Evolutionary conservation across 2,329 filamentous ascomycete genomes (phyloP), one percentile per base, ranked within the genome.

Genomic region (Aspergillus sp.): DNA sequence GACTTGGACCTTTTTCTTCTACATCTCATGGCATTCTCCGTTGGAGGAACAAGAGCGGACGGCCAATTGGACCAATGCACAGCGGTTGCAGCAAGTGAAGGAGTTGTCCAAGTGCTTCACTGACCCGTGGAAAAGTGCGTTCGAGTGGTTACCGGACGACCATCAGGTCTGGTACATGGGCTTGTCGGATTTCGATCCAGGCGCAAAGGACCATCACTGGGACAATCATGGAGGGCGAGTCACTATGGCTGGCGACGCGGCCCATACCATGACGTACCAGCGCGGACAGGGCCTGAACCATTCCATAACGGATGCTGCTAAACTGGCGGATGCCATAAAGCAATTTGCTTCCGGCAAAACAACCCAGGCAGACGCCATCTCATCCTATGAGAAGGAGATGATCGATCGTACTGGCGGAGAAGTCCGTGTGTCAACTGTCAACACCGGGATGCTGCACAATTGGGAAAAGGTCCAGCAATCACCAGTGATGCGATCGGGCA

Each of bases 221-320:
- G 49, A 55, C 44, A 62, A 59, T 39, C 51, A 49, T 13, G 52
- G 49, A 4, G 68, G 67, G 2, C 65, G 67, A 33, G 66, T 74
- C 9, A 62, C 70, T 0, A 69, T 84, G 2, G 63, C 79, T 0
- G 81, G 81, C 10, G 81, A 84, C 53, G 79, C 81, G 0, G 81
- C 81, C 0, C 81, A 84, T 53, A 78, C 79, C 0, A 76, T 76
- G 41, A 77, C 78, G 1, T 80, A 80, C 0, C 77, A 81, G 43
- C 77, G 81, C 47, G 80, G 79, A 0, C 73, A 79, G 0, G 80
- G 80, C 2, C 75, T 77, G 0, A 77, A 76, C 2, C 72, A 81
- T 53, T 76, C 75, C 5, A 74, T 82, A 43, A 54, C 55, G 7
- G 62, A 65, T 42, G 58, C 58, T n/a, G 50, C 51, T 12, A 44